Conservation (phyloP, 2,329 filamentous ascomycete species). For the Thielaviopsis euricoi region DNA sequence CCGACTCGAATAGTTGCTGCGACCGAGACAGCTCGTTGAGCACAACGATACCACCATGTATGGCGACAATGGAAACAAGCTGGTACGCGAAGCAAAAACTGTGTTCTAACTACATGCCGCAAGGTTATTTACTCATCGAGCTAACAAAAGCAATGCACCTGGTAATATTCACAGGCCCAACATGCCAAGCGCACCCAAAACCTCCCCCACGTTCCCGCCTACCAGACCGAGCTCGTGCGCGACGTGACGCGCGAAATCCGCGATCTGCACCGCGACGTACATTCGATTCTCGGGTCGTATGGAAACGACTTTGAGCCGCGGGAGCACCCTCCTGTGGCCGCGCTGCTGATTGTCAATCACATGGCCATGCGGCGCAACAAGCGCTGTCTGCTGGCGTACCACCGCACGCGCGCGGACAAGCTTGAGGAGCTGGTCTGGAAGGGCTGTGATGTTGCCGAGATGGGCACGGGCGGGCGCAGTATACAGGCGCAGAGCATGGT, state of each 20-base stretch:
- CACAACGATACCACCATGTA: slow-evolving; percentile 9
- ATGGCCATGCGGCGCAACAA: slow-evolving; percentile 93
- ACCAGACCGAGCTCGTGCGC: slow-evolving; percentile 82
- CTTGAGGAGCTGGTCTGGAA: slow-evolving; percentile 89
- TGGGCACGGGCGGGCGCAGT: slow-evolving; percentile 37
- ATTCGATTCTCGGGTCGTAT: slow-evolving; percentile 64
- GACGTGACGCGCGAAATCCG: slow-evolving; percentile 79
- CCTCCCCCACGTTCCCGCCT: slow-evolving; percentile 70
- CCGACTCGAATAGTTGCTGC: not conserved
- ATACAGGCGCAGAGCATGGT: slow-evolving; percentile 13
- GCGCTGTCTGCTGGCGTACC: slow-evolving; percentile 85
- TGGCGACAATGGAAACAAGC: slow-evolving; percentile 13
- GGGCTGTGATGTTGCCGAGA: slow-evolving; percentile 66
- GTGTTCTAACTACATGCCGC: no score
- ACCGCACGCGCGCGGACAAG: slow-evolving; percentile 77
- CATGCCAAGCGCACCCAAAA: slow-evolving; percentile 91
- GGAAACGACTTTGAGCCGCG: slow-evolving; percentile 73
- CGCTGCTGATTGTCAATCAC: slow-evolving; percentile 81
- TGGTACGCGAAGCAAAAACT: slow-evolving; percentile 7
- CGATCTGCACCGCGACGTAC: slow-evolving; percentile 77
- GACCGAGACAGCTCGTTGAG: not conserved
- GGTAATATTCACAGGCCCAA: slow-evolving; percentile 49
- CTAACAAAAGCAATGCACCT: not conserved
- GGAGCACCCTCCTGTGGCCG: slow-evolving; percentile 68
- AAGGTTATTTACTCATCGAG: no score